Percentiles rank a stretch among this genome's conserved stretches.
Conservation (phyloP, 129 eudicot genomes). For the Logfia minima region DNA sequence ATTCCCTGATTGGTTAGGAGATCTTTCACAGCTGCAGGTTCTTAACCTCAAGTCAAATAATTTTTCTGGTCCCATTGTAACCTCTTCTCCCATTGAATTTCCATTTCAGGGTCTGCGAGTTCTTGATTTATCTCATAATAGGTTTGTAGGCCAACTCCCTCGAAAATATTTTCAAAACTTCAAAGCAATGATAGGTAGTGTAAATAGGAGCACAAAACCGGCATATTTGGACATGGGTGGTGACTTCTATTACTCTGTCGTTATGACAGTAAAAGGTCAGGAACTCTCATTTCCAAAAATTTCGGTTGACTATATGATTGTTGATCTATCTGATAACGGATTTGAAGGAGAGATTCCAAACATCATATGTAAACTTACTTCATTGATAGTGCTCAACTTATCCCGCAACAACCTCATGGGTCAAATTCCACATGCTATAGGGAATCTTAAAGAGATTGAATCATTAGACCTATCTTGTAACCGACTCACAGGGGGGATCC, state of each 20-base stretch:
- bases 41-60: conserved; percentile 30
- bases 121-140: conserved; percentile 34
- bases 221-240: background rate
- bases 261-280: background rate
- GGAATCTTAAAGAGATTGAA: background rate
- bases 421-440: conserved; percentile 29
- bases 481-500: too few species aligned
- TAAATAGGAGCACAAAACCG: background rate
- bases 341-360: conserved; percentile 30
- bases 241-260: too few species aligned
- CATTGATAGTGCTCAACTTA: too few species aligned
- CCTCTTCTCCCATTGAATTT: background rate
- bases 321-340: conserved; percentile 16
- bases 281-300: background rate
- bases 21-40: conserved; percentile 26
- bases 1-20: conserved; percentile 26
- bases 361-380: conserved; percentile 10
- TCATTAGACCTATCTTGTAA: too few species aligned
- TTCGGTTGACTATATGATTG: background rate
- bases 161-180: conserved; percentile 12
- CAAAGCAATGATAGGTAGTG: conserved; percentile 26
- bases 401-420: conserved; percentile 33
- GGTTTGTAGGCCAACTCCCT: conserved; percentile 31
- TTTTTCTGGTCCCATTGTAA: conserved; percentile 16
- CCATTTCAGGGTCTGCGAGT: conserved; percentile 30